These are phyloP conservation scores for Pseudogymnoascus sp. DNA, from an alignment of 2,329 filamentous ascomycete species.

Conservation along the genomic window DNA sequence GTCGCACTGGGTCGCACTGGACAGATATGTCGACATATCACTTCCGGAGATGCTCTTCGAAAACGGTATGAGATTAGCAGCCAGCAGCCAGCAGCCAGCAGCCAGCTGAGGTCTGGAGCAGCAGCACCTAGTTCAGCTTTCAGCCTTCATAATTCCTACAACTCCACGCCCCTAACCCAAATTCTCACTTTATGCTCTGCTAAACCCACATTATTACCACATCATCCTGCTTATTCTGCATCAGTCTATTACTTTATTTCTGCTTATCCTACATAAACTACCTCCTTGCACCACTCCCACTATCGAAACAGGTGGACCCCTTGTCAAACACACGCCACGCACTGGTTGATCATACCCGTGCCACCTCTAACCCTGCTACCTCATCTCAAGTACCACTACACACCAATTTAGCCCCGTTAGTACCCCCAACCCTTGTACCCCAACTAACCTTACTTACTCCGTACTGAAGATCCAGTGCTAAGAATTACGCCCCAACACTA, in stretches of 20 bases:
- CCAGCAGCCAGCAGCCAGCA: too few relatives aligned
- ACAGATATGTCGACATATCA: neutral
- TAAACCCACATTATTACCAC: neutral
- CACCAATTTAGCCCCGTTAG: neutral
- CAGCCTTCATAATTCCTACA: neutral
- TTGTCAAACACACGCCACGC: neutral
- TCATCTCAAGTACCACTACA: neutral
- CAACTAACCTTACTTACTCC: neutral
- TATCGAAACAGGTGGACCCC: neutral
- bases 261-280: neutral
- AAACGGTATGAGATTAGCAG: neutral
- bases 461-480: neutral
- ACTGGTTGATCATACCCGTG: neutral
- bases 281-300: neutral
- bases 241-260: neutral
- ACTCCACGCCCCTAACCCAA: neutral
- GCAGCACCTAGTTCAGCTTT: too few relatives aligned
- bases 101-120: neutral
- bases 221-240: neutral
- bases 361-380: neutral
- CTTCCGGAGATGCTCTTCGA: neutral
- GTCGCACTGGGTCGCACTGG: neutral
- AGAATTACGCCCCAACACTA: neutral
- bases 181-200: neutral
- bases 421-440: neutral